Evolutionary conservation across 75 land plant species (phyloP).

Genomic region (Pinus tabuliformis): DNA sequence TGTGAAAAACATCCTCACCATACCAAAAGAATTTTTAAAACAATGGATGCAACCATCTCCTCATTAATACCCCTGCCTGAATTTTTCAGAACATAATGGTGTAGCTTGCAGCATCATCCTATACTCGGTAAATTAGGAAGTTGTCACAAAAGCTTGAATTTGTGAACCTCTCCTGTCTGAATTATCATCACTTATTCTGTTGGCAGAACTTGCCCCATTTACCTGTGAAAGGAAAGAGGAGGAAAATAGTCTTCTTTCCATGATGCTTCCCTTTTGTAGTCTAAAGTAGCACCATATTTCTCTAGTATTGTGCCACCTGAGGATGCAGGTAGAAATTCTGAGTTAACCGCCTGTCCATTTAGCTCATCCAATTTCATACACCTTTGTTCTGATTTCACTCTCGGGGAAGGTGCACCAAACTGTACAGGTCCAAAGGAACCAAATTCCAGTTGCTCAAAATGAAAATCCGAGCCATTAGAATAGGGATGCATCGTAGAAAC

Average conservation of each 20-base stretch:
- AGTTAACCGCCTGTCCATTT: not conserved
- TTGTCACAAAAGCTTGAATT: not conserved
- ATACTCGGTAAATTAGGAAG: not conserved
- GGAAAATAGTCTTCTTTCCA: not conserved
- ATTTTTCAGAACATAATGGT: not conserved
- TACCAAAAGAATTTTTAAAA: not conserved
- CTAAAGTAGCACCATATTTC: constrained; percentile 8
- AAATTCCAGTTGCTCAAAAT: constrained; percentile 32
- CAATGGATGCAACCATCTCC: not conserved
- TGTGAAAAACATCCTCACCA: not conserved
- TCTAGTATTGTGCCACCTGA: not conserved
- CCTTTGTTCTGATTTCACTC: constrained; percentile 7
- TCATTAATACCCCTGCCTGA: not conserved
- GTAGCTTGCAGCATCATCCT: not conserved
- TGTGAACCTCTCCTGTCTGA: constrained; percentile 8
- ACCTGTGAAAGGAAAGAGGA: constrained; percentile 5
- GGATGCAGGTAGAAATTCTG: not conserved
- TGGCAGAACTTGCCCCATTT: constrained; percentile 2
- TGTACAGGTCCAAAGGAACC: constrained; percentile 35
- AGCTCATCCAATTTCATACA: constrained; percentile 4
- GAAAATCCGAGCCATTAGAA: constrained; percentile 25
- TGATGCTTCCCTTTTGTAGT: constrained; percentile 14
- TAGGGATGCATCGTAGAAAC: constrained; percentile 15
- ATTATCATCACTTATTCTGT: not conserved
- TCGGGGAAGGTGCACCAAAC: not conserved